Conservation (phyloP, 1,284 basidiomycete species). For the Agaricales sp. region DNA sequence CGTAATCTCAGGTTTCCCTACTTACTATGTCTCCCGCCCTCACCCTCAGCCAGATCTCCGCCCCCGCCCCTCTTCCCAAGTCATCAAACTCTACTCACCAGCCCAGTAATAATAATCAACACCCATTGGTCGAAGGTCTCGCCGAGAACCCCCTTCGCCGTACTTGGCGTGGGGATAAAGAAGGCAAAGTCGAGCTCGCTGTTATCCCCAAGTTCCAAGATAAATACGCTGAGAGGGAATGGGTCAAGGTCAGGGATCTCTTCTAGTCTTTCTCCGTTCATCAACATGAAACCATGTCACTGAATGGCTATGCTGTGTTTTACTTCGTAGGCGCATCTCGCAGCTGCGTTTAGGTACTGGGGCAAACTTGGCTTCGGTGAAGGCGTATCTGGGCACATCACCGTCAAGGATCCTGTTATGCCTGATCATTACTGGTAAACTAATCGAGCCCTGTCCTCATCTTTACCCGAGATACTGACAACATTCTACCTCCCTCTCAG, state of each 20-base stretch:
- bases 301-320: neutral
- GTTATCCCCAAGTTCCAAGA: constrained; percentile 1
- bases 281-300: neutral
- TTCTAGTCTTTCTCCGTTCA: neutral
- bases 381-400: constrained; percentile 55
- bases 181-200: constrained; percentile 5
- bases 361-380: constrained; percentile 41
- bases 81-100: neutral
- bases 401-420: constrained; percentile 32
- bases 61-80: too few species aligned
- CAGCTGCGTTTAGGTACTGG: constrained; percentile 1
- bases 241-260: neutral
- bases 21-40: neutral
- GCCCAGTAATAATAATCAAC: neutral
- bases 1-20: neutral
- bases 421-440: constrained; percentile 13
- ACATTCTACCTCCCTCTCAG: constrained; percentile 6
- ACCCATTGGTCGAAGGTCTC: neutral
- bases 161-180: constrained; percentile 12
- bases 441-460: neutral
- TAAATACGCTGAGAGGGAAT: constrained; percentile 1
- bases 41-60: too few species aligned
- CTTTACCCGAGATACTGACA: neutral
- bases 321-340: constrained; percentile 2
- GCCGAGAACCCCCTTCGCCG: constrained; percentile 10